These are phyloP conservation scores for Breviolum minutum DNA, from an alignment of 73 alveolate species.

Conservation along the genomic window DNA sequence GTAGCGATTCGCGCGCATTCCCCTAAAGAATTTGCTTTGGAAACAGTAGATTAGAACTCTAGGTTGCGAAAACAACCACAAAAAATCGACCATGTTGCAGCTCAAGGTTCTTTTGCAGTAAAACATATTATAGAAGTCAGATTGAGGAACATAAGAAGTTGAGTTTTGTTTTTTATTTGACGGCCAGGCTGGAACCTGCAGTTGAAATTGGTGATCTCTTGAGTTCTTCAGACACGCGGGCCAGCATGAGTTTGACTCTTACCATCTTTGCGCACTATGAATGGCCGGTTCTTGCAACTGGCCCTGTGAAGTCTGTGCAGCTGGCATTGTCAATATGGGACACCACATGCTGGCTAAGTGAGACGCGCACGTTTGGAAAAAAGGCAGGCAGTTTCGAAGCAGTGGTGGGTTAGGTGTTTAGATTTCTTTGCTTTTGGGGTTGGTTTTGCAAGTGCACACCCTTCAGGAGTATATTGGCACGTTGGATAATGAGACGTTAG, in stretches of 20 bases:
- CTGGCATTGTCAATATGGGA: not conserved
- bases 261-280: conserved; percentile 12
- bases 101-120: no score
- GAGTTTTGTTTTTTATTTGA: not conserved
- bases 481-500: not conserved
- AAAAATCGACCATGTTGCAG: no score
- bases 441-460: no score
- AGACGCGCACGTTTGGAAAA: not conserved
- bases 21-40: no score
- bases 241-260: not conserved
- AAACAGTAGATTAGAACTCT: no score
- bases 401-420: no score
- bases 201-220: not conserved
- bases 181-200: conserved; percentile 2
- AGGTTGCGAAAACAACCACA: no score
- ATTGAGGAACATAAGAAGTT: no score
- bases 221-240: not conserved
- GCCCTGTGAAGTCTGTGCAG: conserved; percentile 15
- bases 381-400: not conserved
- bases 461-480: not conserved
- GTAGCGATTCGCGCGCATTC: no score
- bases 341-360: conserved; percentile 7
- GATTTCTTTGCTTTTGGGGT: no score
- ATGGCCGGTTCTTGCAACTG: not conserved
- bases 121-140: no score